Percentiles rank a stretch among this genome's conserved stretches.
Conservation (phyloP, 345 rosid species). For the Eucalyptus albens region DNA sequence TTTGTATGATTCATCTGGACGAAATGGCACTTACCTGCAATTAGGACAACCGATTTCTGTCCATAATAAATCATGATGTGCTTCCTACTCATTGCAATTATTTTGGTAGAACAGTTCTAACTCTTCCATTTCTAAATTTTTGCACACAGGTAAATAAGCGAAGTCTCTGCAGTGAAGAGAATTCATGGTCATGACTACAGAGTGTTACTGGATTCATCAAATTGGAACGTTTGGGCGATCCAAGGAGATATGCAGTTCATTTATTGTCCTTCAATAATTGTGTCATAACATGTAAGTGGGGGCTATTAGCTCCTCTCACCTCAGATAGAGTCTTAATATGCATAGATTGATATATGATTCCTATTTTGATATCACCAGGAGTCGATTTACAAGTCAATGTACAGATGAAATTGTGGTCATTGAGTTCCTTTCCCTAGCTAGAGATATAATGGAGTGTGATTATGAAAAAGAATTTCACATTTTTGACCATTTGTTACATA, state of each 20-base stretch:
- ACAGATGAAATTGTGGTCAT: background rate
- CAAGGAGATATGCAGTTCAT: background rate
- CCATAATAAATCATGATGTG: background rate
- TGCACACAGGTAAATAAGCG: background rate
- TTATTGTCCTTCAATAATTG: background rate
- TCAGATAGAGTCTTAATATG: background rate
- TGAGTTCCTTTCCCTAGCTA: background rate
- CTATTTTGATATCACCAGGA: background rate
- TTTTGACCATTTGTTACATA: background rate
- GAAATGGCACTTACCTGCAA: background rate
- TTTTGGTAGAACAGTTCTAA: background rate
- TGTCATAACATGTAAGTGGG: background rate
- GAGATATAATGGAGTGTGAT: background rate
- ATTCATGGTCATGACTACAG: background rate
- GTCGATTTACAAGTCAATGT: background rate
- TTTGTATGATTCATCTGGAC: background rate
- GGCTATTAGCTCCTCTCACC: background rate
- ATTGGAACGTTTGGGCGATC: background rate
- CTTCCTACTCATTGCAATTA: background rate
- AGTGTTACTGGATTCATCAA: background rate
- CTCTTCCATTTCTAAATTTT: background rate
- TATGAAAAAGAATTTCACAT: background rate
- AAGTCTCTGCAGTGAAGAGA: background rate
- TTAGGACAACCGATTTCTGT: background rate
- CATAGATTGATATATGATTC: background rate